Evolutionary conservation across 306 rosid species (phyloP), one percentile per base, ranked within the genome.

Genomic region (Prinsepia uniflora): DNA sequence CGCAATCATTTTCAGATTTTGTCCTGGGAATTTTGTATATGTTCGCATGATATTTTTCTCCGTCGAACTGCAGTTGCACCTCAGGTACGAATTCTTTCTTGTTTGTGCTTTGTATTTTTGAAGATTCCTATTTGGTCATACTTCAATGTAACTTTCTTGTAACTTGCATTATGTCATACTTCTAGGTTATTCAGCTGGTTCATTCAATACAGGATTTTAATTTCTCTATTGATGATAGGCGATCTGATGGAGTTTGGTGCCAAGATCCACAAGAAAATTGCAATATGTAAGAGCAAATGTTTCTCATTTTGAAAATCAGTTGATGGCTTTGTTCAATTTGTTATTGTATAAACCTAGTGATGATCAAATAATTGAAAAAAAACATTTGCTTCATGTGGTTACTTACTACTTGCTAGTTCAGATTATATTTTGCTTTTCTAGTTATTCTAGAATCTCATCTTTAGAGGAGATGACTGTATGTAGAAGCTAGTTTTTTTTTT

Each of bases 21-120:
- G 72, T 78, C 86, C 44, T 83, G 87, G 84, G 84, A 83, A 67
- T 80, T 80, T 75, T 80, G 84, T 74, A 67, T 80, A 22, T 50
- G 67, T 36, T 67, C 76, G 40, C 87, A 80, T 77, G 87, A 83
- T 68, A 76, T 77, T 30, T 77, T 80, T 63, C 54, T 80, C 44
- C 80, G 82, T 50, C 82, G 71, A 65, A 71, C 71, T 53, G 52
- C 61, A 67, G 73, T 77, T 71, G 71, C 77, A 41, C 71, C 81
- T 10, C 80, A 71, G 87, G 84, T 83, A 65, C 19, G 50, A 41
- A 39, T 18, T 18, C 4, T 54, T 19, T 70, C 42, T 60, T 6
- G 47, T 67, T 42, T 68, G 15, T 64, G 30, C 18, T 9, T 56
- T 71, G 7, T 52, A 13, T 49, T 68, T 30, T 70, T 14, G n/a